phyloP scores from a whole-genome alignment of 805 yeast genomes.

The Metschnikowia rubicola region DNA sequence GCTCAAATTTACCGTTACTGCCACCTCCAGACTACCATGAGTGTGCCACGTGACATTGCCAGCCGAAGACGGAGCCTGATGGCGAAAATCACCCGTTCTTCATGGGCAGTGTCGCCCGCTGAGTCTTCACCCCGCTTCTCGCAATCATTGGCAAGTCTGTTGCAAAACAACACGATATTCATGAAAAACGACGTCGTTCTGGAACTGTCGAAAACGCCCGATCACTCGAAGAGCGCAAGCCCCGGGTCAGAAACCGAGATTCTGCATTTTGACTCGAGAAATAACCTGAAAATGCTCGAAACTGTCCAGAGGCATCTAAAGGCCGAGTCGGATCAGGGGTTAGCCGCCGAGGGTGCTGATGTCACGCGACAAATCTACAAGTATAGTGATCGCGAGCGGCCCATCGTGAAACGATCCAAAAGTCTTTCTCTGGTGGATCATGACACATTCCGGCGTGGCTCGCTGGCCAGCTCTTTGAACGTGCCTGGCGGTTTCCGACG shows the following conservation, averaged over 20 bases:
- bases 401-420: conserved; percentile 11
- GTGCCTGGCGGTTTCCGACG: conserved; percentile 85
- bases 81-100: conserved; percentile 16
- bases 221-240: conserved; percentile 8
- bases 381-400: conserved; percentile 7
- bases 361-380: conserved; percentile 18
- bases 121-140: conserved; percentile 11
- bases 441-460: conserved; percentile 43
- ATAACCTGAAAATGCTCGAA: conserved; percentile 10
- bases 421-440: conserved; percentile 16
- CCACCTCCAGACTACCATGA: conserved; percentile 6
- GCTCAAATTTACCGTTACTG: too few species aligned
- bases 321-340: conserved; percentile 8
- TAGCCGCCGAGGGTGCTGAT: conserved; percentile 19
- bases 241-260: conserved; percentile 5
- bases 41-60: conserved; percentile 17
- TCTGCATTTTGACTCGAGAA: not conserved
- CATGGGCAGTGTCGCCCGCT: conserved; percentile 8
- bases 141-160: conserved; percentile 12
- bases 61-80: conserved; percentile 13
- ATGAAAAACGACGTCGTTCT: conserved; percentile 10
- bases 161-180: conserved; percentile 12
- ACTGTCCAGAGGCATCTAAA: conserved; percentile 15
- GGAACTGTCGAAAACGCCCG: conserved; percentile 3
- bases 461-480: conserved; percentile 63